A percentile compares a stretch with the other conserved stretches of the same genome.
These are phyloP conservation scores for Penicillium sumatraense DNA, from an alignment of 2,329 filamentous ascomycete genomes.

Conservation along the genomic window DNA sequence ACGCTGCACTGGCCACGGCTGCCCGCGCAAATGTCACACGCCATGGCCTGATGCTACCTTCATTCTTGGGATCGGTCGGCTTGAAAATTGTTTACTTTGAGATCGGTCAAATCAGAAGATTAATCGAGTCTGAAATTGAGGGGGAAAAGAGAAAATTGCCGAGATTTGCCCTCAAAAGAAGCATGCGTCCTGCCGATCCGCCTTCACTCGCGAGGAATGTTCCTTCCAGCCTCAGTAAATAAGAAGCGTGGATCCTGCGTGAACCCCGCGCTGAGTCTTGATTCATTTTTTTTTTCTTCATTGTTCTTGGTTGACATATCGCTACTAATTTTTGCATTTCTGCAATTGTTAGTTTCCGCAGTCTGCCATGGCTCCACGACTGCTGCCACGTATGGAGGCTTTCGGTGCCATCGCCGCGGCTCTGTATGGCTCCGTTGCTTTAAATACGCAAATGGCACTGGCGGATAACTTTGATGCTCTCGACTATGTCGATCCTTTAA, in stretches of 20 bases:
- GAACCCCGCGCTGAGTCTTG: background rate
- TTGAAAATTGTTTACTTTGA: background rate
- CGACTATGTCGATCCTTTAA: slow-evolving; percentile 56
- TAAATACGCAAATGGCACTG: slow-evolving; percentile 1
- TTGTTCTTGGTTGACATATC: too few relatives aligned
- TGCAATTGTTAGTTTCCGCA: background rate
- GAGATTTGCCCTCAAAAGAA: slow-evolving; percentile 7
- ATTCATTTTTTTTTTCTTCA: background rate
- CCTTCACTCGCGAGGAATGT: slow-evolving; percentile 22
- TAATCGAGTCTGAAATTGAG: background rate
- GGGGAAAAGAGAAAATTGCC: slow-evolving; percentile 1
- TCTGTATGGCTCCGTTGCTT: slow-evolving; percentile 14
- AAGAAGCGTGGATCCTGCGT: slow-evolving; percentile 7
- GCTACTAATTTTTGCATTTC: background rate
- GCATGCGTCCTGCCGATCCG: slow-evolving; percentile 17
- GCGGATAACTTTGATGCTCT: slow-evolving; percentile 38
- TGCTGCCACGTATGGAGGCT: background rate
- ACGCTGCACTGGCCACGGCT: background rate
- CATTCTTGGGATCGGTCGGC: background rate
- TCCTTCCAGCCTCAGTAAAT: slow-evolving; percentile 19
- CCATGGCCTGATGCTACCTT: slow-evolving; percentile 9
- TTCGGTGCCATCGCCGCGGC: slow-evolving; percentile 9
- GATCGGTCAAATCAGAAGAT: background rate
- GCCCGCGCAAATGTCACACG: slow-evolving; percentile 14
- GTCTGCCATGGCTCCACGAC: slow-evolving; percentile 13